phyloP scores from a whole-genome alignment of 2,329 filamentous ascomycete species.

The Trichophyton mentagrophytes region DNA sequence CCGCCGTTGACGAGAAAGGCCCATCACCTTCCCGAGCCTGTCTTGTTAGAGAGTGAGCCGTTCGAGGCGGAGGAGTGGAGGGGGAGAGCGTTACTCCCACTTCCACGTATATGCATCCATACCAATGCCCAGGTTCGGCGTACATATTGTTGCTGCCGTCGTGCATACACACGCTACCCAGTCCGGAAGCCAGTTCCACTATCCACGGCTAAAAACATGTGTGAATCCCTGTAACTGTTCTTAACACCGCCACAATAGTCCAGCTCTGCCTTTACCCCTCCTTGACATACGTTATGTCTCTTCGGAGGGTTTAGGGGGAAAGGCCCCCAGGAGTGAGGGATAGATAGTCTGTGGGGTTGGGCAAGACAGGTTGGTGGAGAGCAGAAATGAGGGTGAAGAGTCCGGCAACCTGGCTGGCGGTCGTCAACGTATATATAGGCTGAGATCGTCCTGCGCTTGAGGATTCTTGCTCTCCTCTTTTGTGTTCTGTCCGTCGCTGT shows the following conservation, averaged over 20 bases:
- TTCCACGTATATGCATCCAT: too few species aligned
- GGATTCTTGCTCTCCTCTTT: neutral
- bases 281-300: neutral
- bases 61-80: neutral
- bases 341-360: neutral
- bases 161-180: neutral
- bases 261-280: constrained; percentile 1
- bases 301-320: neutral
- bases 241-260: neutral
- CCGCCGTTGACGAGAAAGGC: neutral
- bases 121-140: too few species aligned
- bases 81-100: too few species aligned
- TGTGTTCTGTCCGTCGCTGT: neutral
- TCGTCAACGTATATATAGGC: neutral
- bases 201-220: neutral
- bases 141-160: neutral
- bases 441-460: neutral
- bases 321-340: neutral
- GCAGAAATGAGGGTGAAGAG: neutral
- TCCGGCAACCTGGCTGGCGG: neutral
- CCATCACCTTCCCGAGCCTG: neutral
- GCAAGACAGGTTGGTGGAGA: neutral
- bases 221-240: neutral
- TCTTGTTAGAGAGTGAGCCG: neutral
- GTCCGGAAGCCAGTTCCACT: neutral